phyloP scores from a whole-genome alignment of 225 moss, liverwort and hornwort species.

The Bryum argenteum region DNA sequence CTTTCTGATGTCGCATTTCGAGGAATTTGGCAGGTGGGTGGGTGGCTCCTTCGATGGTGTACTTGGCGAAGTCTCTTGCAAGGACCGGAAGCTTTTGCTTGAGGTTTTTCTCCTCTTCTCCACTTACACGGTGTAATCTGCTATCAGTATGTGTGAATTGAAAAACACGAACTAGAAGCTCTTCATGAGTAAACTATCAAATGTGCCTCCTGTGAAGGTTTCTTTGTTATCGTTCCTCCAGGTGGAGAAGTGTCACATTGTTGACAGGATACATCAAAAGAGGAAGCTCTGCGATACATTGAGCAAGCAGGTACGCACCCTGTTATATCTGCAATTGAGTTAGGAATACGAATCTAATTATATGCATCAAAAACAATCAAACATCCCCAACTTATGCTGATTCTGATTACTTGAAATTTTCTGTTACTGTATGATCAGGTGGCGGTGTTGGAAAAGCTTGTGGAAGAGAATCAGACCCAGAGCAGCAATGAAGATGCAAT shows the following conservation, averaged over 20 bases:
- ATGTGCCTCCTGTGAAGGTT: slow-evolving; percentile 5
- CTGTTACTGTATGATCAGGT: slow-evolving; percentile 26
- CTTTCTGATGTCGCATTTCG: background rate
- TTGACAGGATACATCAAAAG: slow-evolving; percentile 42
- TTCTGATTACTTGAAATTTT: background rate
- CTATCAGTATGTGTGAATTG: background rate
- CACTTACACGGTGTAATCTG: too few relatives aligned
- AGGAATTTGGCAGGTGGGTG: slow-evolving; percentile 47
- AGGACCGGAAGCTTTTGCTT: slow-evolving; percentile 21
- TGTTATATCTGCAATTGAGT: background rate
- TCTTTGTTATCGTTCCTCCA: slow-evolving; percentile 10
- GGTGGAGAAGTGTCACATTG: slow-evolving; percentile 41
- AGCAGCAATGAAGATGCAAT: slow-evolving; percentile 14
- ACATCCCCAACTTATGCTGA: background rate
- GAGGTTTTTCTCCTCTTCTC: slow-evolving; percentile 26
- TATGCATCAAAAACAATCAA: too few relatives aligned
- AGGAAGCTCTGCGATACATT: slow-evolving; percentile 37
- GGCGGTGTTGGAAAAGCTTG: slow-evolving; percentile 40
- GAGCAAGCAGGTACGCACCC: slow-evolving; percentile 43
- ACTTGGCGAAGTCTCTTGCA: slow-evolving; percentile 8
- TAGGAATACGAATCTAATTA: background rate
- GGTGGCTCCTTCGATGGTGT: slow-evolving; percentile 18
- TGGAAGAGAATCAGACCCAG: slow-evolving; percentile 44
- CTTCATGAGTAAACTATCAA: background rate
- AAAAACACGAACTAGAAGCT: too few relatives aligned